Evolutionary conservation across 257 asterid species (phyloP).

Genomic region (Plantago elongata): DNA sequence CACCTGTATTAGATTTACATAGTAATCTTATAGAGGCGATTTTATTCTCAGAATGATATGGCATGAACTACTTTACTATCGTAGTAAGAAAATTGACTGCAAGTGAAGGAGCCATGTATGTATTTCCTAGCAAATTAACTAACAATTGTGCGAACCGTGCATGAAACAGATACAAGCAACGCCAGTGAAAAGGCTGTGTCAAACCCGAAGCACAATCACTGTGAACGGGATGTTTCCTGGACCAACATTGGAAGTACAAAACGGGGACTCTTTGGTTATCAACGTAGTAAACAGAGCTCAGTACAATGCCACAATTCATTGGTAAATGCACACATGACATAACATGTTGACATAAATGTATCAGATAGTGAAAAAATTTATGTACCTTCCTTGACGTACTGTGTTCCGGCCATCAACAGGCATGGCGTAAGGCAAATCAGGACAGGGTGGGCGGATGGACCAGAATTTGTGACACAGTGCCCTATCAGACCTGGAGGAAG

Average conservation of each 20-base stretch:
- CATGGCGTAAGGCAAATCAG: constrained; percentile 78
- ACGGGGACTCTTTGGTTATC: constrained; percentile 68
- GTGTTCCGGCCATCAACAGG: constrained; percentile 34
- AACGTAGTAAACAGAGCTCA: constrained; percentile 65
- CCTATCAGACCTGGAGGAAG: constrained; percentile 86
- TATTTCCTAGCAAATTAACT: neutral
- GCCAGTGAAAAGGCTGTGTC: constrained; percentile 88
- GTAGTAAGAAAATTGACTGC: too few species aligned
- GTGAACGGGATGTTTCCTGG: constrained; percentile 88
- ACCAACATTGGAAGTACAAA: constrained; percentile 72
- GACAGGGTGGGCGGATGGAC: constrained; percentile 90
- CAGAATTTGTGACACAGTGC: constrained; percentile 86
- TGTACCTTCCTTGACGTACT: neutral
- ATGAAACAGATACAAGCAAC: constrained; percentile 67
- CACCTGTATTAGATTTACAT: too few species aligned
- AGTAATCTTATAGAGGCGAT: too few species aligned
- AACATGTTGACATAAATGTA: neutral
- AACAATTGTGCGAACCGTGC: neutral
- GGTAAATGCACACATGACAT: constrained; percentile 35
- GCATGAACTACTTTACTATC: too few species aligned
- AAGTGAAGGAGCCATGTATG: too few species aligned
- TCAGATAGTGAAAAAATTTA: neutral
- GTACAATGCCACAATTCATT: constrained; percentile 80
- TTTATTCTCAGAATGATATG: too few species aligned
- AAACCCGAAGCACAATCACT: constrained; percentile 46